A percentile compares a stretch with the other conserved stretches of the same genome.
These are phyloP conservation scores for Toxoplasma gondii DNA, from an alignment of 169 alveolate genomes.

Conservation along the genomic window DNA sequence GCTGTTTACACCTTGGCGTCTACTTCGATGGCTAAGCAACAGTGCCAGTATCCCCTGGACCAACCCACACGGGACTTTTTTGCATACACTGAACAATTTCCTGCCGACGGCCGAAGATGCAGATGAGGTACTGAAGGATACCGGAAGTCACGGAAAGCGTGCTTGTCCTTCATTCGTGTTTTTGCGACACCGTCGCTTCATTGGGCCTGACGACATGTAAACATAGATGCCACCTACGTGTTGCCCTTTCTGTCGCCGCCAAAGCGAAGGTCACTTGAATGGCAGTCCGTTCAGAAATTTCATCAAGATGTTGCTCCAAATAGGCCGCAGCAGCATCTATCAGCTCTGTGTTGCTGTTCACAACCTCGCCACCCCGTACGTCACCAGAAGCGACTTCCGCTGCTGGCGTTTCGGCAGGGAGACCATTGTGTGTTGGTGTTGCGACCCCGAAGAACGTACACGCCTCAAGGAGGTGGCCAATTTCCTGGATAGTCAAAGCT, in stretches of 20 bases:
- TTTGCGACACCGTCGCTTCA: too few species aligned
- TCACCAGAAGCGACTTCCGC: neutral
- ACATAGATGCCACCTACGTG: neutral
- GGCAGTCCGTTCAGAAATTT: conserved; percentile 61
- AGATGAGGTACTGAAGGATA: too few species aligned
- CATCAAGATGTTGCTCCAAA: conserved; percentile 57
- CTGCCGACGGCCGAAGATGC: too few species aligned
- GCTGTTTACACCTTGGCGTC: too few species aligned
- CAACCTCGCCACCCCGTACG: neutral
- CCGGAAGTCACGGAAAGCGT: too few species aligned
- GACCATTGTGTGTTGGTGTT: neutral
- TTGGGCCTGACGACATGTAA: neutral
- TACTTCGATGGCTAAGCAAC: too few species aligned
- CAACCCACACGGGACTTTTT: too few species aligned
- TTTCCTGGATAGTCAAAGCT: conserved; percentile 27
- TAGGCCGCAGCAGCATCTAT: conserved; percentile 56
- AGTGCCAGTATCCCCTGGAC: too few species aligned
- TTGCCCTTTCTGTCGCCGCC: conserved; percentile 44
- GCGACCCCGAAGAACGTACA: conserved; percentile 38
- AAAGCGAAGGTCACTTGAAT: conserved; percentile 67
- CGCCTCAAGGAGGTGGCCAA: conserved; percentile 17
- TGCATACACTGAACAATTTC: too few species aligned
- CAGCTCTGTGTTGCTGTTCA: neutral
- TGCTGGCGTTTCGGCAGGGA: neutral
- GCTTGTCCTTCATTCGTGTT: too few species aligned